These are phyloP conservation scores for Actinidia polygama DNA, from an alignment of 179 eudicot species.

Conservation along the genomic window DNA sequence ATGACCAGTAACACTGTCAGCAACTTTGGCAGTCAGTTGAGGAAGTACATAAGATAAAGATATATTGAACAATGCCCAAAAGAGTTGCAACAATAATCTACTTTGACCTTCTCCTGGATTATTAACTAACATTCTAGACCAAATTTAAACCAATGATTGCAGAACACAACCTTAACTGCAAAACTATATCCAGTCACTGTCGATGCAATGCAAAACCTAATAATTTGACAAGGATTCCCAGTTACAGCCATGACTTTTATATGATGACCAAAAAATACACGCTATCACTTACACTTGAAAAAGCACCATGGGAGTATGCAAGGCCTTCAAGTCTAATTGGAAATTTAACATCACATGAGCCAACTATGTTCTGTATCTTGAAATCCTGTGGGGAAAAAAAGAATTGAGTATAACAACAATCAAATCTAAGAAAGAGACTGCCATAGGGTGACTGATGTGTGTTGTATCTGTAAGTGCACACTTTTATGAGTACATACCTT, in stretches of 20 bases:
- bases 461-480: background rate
- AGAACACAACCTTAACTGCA: background rate
- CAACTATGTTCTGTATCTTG: slow-evolving; percentile 90
- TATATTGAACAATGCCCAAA: background rate
- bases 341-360: slow-evolving; percentile 86
- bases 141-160: background rate
- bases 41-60: background rate
- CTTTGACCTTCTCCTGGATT: background rate
- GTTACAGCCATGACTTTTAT: background rate
- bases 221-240: background rate
- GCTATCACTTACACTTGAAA: slow-evolving; percentile 68
- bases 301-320: slow-evolving; percentile 78
- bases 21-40: background rate
- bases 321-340: slow-evolving; percentile 88
- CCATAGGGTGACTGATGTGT: no score
- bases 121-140: background rate
- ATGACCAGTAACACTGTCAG: slow-evolving; percentile 7
- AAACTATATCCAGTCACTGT: background rate
- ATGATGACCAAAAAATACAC: background rate
- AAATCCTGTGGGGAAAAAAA: slow-evolving; percentile 51
- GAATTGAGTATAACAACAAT: slow-evolving; percentile 2
- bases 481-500: slow-evolving; percentile 47
- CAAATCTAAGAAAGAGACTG: background rate
- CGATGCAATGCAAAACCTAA: background rate
- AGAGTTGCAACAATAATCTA: background rate